Conservation (phyloP, 78 protist species). For the Dictyostelium capitatum region DNA sequence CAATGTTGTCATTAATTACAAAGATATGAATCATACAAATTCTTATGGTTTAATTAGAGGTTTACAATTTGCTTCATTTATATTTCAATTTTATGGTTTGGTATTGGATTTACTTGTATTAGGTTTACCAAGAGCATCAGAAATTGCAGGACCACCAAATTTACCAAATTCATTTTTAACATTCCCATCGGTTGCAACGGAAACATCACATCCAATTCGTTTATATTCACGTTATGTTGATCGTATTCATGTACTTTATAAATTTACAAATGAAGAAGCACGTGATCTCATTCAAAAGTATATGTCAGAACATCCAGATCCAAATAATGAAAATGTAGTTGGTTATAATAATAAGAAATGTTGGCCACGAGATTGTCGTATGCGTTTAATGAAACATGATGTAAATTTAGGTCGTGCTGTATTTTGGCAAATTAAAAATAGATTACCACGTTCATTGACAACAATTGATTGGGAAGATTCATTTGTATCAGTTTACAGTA, state of each 20-base stretch:
- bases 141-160: conserved; percentile 98
- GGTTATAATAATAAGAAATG: conserved; percentile 99
- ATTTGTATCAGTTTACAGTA: conserved; percentile 97
- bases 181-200: conserved; percentile 87
- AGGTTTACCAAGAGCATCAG: conserved; percentile 98
- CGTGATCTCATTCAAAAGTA: conserved; percentile 97
- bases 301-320: conserved; percentile 99
- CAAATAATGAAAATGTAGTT: conserved; percentile 99
- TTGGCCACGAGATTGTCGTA: conserved; percentile 99
- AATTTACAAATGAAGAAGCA: conserved; percentile 96
- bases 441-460: conserved; percentile 98
- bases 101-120: conserved; percentile 97
- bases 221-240: conserved; percentile 98
- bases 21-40: conserved; percentile 99
- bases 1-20: conserved; percentile 97
- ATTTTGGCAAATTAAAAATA: conserved; percentile 98
- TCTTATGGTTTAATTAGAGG: conserved; percentile 98
- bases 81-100: conserved; percentile 96
- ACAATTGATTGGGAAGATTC: conserved; percentile 96
- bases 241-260: conserved; percentile 93
- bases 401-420: conserved; percentile 99
- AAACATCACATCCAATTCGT: conserved; percentile 98
- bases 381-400: conserved; percentile 99
- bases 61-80: conserved; percentile 98
- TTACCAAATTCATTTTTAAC: conserved; percentile 96